phyloP scores from a whole-genome alignment of 106 monocot species.

The Posidonia australis region DNA sequence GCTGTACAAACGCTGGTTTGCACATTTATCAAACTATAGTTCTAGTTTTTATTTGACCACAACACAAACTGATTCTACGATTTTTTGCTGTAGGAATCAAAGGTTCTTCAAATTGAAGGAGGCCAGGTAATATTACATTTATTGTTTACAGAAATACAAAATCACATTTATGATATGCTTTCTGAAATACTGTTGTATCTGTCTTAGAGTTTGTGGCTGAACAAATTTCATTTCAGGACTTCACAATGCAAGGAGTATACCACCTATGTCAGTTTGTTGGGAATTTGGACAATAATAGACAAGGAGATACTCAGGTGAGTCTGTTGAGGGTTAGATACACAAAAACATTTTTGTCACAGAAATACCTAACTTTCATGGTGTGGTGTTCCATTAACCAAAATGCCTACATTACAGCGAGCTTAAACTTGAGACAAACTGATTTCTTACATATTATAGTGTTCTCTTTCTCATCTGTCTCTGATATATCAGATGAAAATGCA shows the following conservation, averaged over 20 bases:
- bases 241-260: constrained; percentile 19
- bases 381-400: no score
- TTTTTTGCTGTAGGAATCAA: constrained; percentile 13
- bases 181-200: neutral
- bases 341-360: no score
- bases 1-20: constrained; percentile 19
- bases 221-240: constrained; percentile 9
- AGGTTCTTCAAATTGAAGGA: constrained; percentile 22
- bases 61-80: neutral
- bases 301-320: constrained; percentile 6
- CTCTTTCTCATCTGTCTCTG: no score
- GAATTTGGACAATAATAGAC: constrained; percentile 14
- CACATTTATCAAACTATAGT: neutral
- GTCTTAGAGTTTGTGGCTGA: neutral
- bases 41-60: no score
- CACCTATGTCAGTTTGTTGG: constrained; percentile 13
- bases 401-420: no score
- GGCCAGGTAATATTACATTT: constrained; percentile 7
- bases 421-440: no score
- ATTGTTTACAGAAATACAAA: neutral
- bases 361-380: no score
- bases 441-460: no score
- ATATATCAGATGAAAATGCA: no score
- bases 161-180: neutral
- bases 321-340: no score